Evolutionary conservation across 108 stramenopile species (phyloP).

Genomic region (Pseudonitzschia delicatissima): DNA sequence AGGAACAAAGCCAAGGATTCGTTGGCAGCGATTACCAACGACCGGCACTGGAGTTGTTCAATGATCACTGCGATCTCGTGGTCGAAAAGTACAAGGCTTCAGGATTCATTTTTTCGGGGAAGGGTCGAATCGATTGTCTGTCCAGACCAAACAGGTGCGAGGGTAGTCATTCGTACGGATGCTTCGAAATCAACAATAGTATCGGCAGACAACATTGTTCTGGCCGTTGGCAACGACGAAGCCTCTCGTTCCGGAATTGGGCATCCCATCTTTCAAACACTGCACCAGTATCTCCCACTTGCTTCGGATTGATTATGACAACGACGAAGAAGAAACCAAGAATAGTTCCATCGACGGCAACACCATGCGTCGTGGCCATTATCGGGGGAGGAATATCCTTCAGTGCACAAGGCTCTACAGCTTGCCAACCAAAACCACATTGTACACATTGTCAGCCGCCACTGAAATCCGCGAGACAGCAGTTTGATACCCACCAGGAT

Average conservation of each 20-base stretch:
- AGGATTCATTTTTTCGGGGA: constrained; percentile 4
- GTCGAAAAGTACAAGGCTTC: constrained; percentile 1
- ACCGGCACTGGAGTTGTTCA: constrained; percentile 18
- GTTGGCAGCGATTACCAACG: constrained; percentile 15
- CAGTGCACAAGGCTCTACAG: constrained; percentile 20
- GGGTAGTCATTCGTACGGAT: not conserved
- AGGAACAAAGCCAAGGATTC: not conserved
- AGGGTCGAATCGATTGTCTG: constrained; percentile 3
- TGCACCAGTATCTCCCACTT: not conserved
- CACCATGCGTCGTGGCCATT: constrained; percentile 13
- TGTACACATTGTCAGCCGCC: constrained; percentile 18
- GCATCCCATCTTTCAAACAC: not conserved
- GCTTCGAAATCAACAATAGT: not conserved
- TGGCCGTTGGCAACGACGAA: constrained; percentile 20
- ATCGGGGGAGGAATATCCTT: constrained; percentile 28
- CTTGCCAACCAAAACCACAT: not conserved
- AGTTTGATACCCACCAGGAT: constrained; percentile 32
- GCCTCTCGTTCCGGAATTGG: constrained; percentile 12
- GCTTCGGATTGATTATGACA: not conserved
- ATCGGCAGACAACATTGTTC: constrained; percentile 14
- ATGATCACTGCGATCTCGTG: constrained; percentile 24
- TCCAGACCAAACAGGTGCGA: not conserved
- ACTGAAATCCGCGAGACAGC: constrained; percentile 21
- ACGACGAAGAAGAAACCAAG: not conserved
- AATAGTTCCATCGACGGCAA: constrained; percentile 2